Base-by-base conservation (phyloP, 1,284 basidiomycete species). In the Ganoderma resinaceum region DNA sequence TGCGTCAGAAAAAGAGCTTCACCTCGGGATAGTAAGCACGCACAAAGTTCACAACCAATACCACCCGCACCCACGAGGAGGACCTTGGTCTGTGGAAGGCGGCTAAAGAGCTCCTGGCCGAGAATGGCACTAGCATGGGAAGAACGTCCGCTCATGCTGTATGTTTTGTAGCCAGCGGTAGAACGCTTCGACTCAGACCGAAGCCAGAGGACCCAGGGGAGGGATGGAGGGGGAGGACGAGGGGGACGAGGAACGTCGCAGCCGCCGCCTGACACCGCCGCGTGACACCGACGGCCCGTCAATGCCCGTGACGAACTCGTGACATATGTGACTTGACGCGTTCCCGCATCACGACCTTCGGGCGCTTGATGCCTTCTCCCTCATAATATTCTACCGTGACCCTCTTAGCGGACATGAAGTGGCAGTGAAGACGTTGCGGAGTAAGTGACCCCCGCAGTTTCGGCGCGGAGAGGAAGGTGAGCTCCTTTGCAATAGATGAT, bases 61-160 rank as follows among this genome's bases (percentile, higher is more conserved):
- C 97, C 97, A 66, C 97, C 97, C 29, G 96, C 96, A 37, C 97
- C 97, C 40, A 99, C 96, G n/a, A 98, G 87, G 69, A 99, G 84
- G 38, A 98, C 89, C 67, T 86, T 93, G 1, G 92, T 91, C 52
- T 87, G 80, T 5, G 89, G 81, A 9, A 95, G 83, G 68, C 85
- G 84, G 33, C 80, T 76, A 72, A 88, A 87, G 35, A 94, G 79
- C 71, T 93, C 90, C 59, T 87, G 81, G 7, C 95, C 95, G 12
- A 97, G 85, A 61, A 96, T 91, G 23, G 93, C 90, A 68, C 84
- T 82, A 23, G 89, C 89, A 77, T 94, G 89, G 4, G 46, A 35
- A 20, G 69, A 62, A n/a, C 72, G 62, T 35, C 68, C 72, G 42
- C 65, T 68, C 72, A 73, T 70, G 3, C 40, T 63, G 14, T 37